Conservation (phyloP, 2,329 filamentous ascomycete species). For the Diaporthe ilicicola region DNA sequence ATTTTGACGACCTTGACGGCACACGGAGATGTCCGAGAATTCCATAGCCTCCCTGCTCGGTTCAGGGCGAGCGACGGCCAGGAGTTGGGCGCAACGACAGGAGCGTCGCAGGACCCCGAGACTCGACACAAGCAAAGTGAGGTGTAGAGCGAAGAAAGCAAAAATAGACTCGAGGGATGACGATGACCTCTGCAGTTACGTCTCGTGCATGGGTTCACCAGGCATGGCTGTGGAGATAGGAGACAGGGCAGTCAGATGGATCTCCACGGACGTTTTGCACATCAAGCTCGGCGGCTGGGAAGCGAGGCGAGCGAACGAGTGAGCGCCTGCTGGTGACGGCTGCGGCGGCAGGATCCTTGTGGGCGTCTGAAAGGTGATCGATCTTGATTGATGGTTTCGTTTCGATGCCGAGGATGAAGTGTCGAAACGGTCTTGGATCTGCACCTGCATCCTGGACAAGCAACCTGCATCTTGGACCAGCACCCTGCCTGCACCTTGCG, state of each 20-base stretch:
- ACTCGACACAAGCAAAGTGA: not conserved
- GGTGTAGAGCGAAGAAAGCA: not conserved
- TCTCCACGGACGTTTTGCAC: not conserved
- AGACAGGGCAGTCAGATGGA: not conserved
- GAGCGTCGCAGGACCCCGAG: not conserved
- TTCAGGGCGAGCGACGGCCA: not conserved
- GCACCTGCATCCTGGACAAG: conserved; percentile 4
- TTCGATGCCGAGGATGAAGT: conserved; percentile 14
- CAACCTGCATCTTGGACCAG: not conserved
- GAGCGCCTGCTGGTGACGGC: not conserved
- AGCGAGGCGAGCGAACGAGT: not conserved
- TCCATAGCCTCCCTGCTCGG: conserved; percentile 6
- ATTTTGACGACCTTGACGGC: not conserved
- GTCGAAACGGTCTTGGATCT: conserved; percentile 15
- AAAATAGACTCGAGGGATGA: conserved; percentile 10
- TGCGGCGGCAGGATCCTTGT: conserved; percentile 14
- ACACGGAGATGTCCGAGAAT: not conserved
- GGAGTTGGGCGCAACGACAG: not conserved
- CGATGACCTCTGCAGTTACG: not conserved
- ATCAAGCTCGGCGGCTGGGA: not conserved
- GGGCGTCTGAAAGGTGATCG: not conserved
- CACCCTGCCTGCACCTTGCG: no score
- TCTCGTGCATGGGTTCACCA: conserved; percentile 2
- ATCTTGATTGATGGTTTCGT: conserved; percentile 21
- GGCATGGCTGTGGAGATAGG: conserved; percentile 8